Evolutionary conservation across 768 basidiomycete species (phyloP).

Genomic region (Suillus placidus): DNA sequence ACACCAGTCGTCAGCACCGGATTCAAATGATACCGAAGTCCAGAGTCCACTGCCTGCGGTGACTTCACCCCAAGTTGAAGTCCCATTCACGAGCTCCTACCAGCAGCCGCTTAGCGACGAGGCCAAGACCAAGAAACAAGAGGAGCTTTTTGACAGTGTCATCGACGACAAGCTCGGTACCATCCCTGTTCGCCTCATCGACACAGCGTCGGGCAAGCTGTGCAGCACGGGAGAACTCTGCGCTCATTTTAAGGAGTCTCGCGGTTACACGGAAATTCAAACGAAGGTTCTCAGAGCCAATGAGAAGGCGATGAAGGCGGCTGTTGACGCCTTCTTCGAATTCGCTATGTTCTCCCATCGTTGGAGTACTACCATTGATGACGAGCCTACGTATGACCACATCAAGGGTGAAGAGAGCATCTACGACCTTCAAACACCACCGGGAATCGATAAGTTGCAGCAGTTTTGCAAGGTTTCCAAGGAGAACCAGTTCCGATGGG

Average conservation of each 20-base stretch:
- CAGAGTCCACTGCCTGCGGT: not conserved
- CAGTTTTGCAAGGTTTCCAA: constrained; percentile 26
- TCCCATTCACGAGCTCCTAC: not conserved
- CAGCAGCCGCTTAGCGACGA: not conserved
- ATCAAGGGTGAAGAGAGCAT: not conserved
- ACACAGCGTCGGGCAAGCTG: not conserved
- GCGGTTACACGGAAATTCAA: not conserved
- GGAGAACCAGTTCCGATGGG: constrained; percentile 17
- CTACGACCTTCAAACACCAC: not conserved
- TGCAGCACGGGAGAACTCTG: not conserved
- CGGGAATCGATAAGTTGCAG: constrained; percentile 22
- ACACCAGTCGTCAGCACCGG: not conserved
- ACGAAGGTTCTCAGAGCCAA: not conserved
- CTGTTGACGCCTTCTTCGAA: constrained; percentile 4
- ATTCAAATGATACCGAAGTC: not conserved
- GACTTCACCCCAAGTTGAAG: not conserved
- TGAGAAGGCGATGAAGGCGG: not conserved
- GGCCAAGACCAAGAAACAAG: not conserved
- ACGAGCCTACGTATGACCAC: constrained; percentile 5
- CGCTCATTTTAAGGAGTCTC: not conserved
- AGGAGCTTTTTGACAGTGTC: not conserved
- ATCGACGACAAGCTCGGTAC: not conserved
- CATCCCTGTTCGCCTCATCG: constrained; percentile 2
- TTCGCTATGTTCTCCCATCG: constrained; percentile 15
- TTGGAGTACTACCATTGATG: constrained; percentile 2